Evolutionary conservation across 2,329 filamentous ascomycete species (phyloP).

Genomic region (Scedosporium apiospermum): DNA sequence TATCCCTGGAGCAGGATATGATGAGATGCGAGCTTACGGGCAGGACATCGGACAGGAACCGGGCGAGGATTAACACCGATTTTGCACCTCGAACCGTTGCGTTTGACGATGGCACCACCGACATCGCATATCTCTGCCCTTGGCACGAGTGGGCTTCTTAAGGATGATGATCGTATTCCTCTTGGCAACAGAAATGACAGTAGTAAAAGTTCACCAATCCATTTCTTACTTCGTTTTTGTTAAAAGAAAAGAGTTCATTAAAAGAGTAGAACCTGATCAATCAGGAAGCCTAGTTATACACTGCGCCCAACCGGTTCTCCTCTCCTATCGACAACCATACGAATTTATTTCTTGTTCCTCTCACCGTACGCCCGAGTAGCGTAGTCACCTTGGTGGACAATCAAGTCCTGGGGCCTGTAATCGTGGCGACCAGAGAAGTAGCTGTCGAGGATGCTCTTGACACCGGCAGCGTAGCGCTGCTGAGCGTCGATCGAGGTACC

Average conservation of each 20-base stretch:
- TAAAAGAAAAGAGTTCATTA: neutral
- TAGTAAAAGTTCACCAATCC: too few species aligned
- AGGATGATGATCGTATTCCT: too few species aligned
- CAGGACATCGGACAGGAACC: too few species aligned
- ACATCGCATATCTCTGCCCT: too few species aligned
- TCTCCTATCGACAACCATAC: neutral
- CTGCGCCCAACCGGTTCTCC: neutral
- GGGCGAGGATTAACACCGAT: too few species aligned
- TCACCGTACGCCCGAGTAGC: constrained; percentile 90
- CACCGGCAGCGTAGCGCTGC: constrained; percentile 78
- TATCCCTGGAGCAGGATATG: too few species aligned
- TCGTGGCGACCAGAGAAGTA: constrained; percentile 84
- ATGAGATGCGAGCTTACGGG: too few species aligned
- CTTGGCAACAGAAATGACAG: too few species aligned
- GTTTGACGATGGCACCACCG: too few species aligned
- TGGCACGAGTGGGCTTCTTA: too few species aligned
- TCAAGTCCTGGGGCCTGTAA: constrained; percentile 85
- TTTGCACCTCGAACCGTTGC: too few species aligned
- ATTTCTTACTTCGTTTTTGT: too few species aligned
- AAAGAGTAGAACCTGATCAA: neutral
- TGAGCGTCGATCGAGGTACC: constrained; percentile 98
- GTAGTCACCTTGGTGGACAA: constrained; percentile 83
- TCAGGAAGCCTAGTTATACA: constrained; percentile 1
- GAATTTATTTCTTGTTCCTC: constrained; percentile 14
- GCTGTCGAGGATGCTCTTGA: constrained; percentile 81